These are phyloP conservation scores for Ganoderma meredithae DNA, from an alignment of 1,284 basidiomycete species.

Conservation along the genomic window DNA sequence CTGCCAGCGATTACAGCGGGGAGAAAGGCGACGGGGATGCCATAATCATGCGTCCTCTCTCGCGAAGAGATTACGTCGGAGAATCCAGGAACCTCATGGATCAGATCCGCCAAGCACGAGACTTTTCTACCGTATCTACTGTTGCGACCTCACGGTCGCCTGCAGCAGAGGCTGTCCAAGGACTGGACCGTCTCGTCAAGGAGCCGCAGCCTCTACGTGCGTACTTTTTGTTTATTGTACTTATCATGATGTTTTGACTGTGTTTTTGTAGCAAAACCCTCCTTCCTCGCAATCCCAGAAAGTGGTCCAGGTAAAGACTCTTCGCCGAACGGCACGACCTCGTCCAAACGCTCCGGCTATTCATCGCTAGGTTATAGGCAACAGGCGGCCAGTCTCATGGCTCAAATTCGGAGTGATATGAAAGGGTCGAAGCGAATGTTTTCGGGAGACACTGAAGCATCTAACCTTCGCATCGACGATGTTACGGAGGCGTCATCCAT, in stretches of 20 bases:
- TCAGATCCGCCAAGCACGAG: slow-evolving; percentile 75
- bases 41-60: slow-evolving; percentile 56
- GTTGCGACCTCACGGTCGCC: slow-evolving; percentile 48
- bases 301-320: slow-evolving; percentile 28
- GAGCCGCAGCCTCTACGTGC: slow-evolving; percentile 19
- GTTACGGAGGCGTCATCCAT: slow-evolving; percentile 25
- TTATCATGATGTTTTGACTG: neutral
- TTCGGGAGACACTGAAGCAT: slow-evolving; percentile 67
- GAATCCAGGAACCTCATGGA: slow-evolving; percentile 78
- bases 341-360: slow-evolving; percentile 46
- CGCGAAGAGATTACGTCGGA: slow-evolving; percentile 71
- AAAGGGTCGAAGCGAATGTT: slow-evolving; percentile 73
- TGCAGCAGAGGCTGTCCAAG: slow-evolving; percentile 20
- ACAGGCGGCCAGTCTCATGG: slow-evolving; percentile 83
- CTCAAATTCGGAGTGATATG: slow-evolving; percentile 81
- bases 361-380: slow-evolving; percentile 74
- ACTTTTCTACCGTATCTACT: slow-evolving; percentile 77
- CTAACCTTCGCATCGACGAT: slow-evolving; percentile 41
- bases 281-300: slow-evolving; percentile 25
- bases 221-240: neutral
- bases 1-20: slow-evolving; percentile 58
- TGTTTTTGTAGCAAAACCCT: slow-evolving; percentile 19
- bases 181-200: slow-evolving; percentile 7
- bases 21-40: slow-evolving; percentile 54
- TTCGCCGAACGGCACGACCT: slow-evolving; percentile 33